These are phyloP conservation scores for Vaucheria bursata DNA, from an alignment of 352 stramenopile genomes.

Conservation along the genomic window DNA sequence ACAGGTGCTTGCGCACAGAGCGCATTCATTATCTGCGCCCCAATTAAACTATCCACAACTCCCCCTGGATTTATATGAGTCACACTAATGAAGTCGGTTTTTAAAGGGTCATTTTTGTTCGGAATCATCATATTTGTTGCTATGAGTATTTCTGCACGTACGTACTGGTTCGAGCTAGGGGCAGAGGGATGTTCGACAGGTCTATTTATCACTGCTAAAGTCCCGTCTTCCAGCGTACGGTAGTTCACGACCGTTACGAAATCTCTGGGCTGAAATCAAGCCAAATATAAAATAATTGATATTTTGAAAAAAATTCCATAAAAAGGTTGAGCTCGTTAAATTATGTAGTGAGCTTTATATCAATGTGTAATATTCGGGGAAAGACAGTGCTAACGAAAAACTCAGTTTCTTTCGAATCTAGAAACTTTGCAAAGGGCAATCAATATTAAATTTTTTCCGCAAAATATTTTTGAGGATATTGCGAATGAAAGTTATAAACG, in stretches of 20 bases:
- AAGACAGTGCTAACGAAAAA: too few species aligned
- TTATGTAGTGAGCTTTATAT: too few species aligned
- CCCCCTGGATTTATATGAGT: conserved; percentile 45
- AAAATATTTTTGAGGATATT: too few species aligned
- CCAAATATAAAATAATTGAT: too few species aligned
- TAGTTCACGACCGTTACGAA: conserved; percentile 45
- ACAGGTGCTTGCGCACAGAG: conserved; percentile 43
- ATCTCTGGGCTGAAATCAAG: conserved; percentile 22
- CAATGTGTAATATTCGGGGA: too few species aligned
- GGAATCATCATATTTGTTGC: conserved; percentile 46
- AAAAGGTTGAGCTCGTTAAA: too few species aligned
- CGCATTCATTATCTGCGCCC: conserved; percentile 31
- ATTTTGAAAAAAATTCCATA: too few species aligned
- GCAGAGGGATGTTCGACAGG: conserved; percentile 31
- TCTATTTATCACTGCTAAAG: conserved; percentile 28
- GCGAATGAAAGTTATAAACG: too few species aligned
- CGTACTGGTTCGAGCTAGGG: conserved; percentile 29
- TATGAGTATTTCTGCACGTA: conserved; percentile 45
- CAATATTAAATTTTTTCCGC: too few species aligned
- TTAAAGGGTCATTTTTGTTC: conserved; percentile 31
- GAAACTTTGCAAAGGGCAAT: too few species aligned
- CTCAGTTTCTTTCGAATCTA: too few species aligned
- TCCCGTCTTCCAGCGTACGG: conserved; percentile 32
- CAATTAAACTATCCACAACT: conserved; percentile 23
- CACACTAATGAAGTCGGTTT: conserved; percentile 43